A percentile compares a stretch with the other conserved stretches of the same genome.
Conservation (phyloP, 1,284 basidiomycete species). For the Pterula multifida region DNA sequence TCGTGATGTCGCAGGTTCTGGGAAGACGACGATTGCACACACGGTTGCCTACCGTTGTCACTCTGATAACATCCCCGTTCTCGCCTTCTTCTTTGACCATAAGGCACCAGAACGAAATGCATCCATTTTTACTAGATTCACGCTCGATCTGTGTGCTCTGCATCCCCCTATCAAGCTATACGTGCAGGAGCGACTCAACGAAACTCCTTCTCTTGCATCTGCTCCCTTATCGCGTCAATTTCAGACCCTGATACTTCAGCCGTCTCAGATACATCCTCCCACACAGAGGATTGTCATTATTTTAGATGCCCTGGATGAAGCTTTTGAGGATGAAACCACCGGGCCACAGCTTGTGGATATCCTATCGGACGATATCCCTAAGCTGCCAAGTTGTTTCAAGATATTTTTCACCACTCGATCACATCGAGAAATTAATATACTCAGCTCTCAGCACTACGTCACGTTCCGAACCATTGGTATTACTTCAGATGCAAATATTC, state of each 20-base stretch:
- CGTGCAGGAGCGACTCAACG: neutral
- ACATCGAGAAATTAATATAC: neutral
- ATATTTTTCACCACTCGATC: neutral
- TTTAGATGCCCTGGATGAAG: neutral
- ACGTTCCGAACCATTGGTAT: neutral
- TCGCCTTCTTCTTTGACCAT: neutral
- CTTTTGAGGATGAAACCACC: neutral
- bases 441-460: conserved; percentile 4
- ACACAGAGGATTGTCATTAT: conserved; percentile 13
- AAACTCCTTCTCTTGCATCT: neutral
- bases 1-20: neutral
- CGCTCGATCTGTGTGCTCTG: neutral
- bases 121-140: neutral
- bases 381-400: neutral
- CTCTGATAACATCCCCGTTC: neutral
- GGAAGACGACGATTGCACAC: neutral
- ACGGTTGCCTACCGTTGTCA: neutral
- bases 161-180: neutral
- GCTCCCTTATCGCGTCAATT: neutral
- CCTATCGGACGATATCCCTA: neutral
- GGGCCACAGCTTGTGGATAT: neutral
- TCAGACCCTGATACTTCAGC: neutral
- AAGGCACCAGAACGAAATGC: conserved; percentile 1
- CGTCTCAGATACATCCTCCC: conserved; percentile 11
- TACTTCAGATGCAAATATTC: neutral